Conservation (phyloP, 768 basidiomycete genomes). For the Boletus rufocinnamomeus region DNA sequence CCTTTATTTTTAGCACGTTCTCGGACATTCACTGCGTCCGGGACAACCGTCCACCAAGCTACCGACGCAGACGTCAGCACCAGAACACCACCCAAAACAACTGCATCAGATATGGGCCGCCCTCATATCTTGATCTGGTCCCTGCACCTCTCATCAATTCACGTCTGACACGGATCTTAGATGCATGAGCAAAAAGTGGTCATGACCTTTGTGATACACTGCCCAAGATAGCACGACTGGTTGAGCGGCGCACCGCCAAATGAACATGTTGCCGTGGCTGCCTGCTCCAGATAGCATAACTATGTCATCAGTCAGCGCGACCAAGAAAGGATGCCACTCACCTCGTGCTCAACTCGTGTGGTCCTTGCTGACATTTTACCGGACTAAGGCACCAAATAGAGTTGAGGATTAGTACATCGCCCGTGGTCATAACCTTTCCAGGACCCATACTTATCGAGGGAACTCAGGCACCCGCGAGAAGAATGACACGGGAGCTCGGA, state of each 20-base stretch:
- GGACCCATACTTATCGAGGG: background rate
- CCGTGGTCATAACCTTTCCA: background rate
- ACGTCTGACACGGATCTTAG: background rate
- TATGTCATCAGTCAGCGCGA: background rate
- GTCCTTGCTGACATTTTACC: background rate
- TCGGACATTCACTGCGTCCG: background rate
- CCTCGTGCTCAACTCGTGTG: background rate
- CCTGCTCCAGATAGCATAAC: background rate
- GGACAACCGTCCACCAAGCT: background rate
- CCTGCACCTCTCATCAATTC: background rate
- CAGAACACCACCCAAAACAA: background rate
- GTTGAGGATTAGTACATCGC: background rate
- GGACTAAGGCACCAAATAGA: slow-evolving; percentile 10
- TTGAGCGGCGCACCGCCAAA: background rate
- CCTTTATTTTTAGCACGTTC: too few species aligned
- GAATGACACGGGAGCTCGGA: background rate
- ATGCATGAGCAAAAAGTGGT: background rate
- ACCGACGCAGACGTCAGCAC: background rate
- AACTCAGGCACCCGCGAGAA: background rate
- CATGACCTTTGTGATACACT: background rate
- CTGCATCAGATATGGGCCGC: background rate
- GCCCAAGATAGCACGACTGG: background rate
- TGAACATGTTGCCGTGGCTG: background rate
- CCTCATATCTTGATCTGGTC: too few species aligned
- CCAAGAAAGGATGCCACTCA: slow-evolving; percentile 5